Percentiles rank a stretch among this genome's conserved stretches.
phyloP scores from a whole-genome alignment of 257 asterid genomes.

The Przewalskia tangutica region DNA sequence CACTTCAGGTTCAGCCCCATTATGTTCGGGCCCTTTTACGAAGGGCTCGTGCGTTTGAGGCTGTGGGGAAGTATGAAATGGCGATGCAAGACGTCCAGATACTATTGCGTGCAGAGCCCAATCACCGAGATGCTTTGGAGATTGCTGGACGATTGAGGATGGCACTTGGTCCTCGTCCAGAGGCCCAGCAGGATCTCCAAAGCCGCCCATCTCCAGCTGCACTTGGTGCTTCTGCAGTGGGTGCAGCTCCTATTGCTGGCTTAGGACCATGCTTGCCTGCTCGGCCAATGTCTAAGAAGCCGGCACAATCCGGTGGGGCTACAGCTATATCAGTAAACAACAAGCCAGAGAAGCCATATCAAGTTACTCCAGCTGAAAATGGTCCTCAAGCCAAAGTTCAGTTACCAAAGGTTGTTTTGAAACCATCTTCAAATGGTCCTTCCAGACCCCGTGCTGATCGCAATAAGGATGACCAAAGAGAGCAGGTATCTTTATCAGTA shows the following conservation, averaged over 20 bases:
- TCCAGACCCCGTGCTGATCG: conserved; percentile 25
- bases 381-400: conserved; percentile 43
- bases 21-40: conserved; percentile 63
- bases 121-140: conserved; percentile 61
- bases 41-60: conserved; percentile 89
- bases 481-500: conserved; percentile 8
- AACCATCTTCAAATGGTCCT: conserved; percentile 68
- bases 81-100: conserved; percentile 77
- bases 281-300: conserved; percentile 63
- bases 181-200: conserved; percentile 89
- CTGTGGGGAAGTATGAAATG: conserved; percentile 64
- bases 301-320: conserved; percentile 19
- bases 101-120: conserved; percentile 55
- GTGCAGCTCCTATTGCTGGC: conserved; percentile 88
- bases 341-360: conserved; percentile 46
- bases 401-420: conserved; percentile 60
- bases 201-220: conserved; percentile 99
- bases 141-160: conserved; percentile 61
- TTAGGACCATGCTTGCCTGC: conserved; percentile 93
- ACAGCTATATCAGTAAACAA: conserved; percentile 25
- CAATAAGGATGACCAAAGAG: conserved; percentile 35
- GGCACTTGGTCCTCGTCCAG: conserved; percentile 61
- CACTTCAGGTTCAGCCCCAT: conserved; percentile 72
- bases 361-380: conserved; percentile 33
- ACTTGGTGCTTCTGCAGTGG: conserved; percentile 94